Percentiles rank a stretch among this genome's conserved stretches.
These are phyloP conservation scores for Lactifluus pinguis DNA, from an alignment of 768 basidiomycete genomes.

Conservation along the genomic window DNA sequence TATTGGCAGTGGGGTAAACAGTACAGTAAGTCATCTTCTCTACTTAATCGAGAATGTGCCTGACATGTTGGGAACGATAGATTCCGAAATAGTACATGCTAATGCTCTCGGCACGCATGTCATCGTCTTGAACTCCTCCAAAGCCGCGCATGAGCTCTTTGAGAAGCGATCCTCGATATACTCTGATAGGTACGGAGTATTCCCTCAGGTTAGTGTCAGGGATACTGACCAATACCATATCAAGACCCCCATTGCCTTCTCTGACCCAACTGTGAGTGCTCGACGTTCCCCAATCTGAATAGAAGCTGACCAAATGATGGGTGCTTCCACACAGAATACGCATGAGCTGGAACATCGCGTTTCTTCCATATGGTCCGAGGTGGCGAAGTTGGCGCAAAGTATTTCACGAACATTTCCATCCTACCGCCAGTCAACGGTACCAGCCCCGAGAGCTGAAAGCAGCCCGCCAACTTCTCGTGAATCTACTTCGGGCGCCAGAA, in stretches of 20 bases:
- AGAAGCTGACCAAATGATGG: not conserved
- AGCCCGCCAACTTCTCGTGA: constrained; percentile 10
- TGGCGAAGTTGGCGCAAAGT: constrained; percentile 12
- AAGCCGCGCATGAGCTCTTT: constrained; percentile 15
- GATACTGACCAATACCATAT: not conserved
- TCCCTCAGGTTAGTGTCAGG: too few species aligned
- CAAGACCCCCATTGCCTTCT: constrained; percentile 8
- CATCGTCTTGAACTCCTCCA: constrained; percentile 31
- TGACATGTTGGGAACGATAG: not conserved
- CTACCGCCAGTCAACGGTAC: constrained; percentile 7
- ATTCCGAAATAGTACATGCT: constrained; percentile 15
- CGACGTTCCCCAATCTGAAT: not conserved
- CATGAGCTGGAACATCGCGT: constrained; percentile 16
- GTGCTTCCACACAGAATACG: not conserved
- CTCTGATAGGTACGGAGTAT: constrained; percentile 13
- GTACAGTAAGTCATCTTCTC: constrained; percentile 14
- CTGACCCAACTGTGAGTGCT: constrained; percentile 11
- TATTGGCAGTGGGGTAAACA: constrained; percentile 19
- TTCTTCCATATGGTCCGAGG: constrained; percentile 11
- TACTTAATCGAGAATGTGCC: not conserved
- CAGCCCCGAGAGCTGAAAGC: constrained; percentile 11
- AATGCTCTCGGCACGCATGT: constrained; percentile 14
- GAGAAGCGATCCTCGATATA: constrained; percentile 19
- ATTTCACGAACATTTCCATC: constrained; percentile 13
- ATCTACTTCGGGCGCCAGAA: constrained; percentile 11